A percentile compares a stretch with the other conserved stretches of the same genome.
phyloP scores from a whole-genome alignment of 352 stramenopile genomes.

The Phytophthora pseudosyringae region DNA sequence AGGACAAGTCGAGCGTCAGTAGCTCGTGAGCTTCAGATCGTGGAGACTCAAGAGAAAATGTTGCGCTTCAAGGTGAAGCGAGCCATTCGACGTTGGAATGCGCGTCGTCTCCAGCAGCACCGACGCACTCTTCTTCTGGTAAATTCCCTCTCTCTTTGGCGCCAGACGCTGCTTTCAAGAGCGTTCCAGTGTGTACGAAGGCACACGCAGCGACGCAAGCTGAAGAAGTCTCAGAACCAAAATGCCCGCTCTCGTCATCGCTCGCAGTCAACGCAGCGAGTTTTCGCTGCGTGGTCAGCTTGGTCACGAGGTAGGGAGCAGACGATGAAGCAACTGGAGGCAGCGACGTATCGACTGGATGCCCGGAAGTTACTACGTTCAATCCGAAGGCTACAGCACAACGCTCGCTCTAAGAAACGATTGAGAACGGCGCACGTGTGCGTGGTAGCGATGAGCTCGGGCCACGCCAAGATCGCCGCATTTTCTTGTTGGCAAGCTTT shows the following conservation, averaged over 20 bases:
- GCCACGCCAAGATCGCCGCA: constrained; percentile 4
- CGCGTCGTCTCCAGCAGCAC: neutral
- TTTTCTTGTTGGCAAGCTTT: constrained; percentile 29
- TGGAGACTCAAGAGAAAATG: constrained; percentile 6
- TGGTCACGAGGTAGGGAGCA: constrained; percentile 6
- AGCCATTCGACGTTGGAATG: constrained; percentile 22
- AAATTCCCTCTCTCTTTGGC: constrained; percentile 27
- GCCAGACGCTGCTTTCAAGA: constrained; percentile 21
- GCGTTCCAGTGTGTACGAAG: constrained; percentile 20
- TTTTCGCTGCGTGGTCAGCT: constrained; percentile 15
- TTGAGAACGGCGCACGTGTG: constrained; percentile 9
- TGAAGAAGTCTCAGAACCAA: neutral
- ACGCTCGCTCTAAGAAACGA: constrained; percentile 4
- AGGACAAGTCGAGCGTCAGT: neutral
- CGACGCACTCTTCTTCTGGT: constrained; percentile 16
- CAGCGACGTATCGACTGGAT: neutral
- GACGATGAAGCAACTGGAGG: neutral
- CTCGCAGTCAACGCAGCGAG: neutral
- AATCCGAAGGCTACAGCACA: constrained; percentile 11
- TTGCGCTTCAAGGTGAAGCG: constrained; percentile 23
- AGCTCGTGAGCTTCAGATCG: neutral
- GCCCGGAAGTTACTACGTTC: constrained; percentile 2
- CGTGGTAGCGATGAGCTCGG: constrained; percentile 9
- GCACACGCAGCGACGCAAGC: constrained; percentile 14
- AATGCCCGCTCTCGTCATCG: constrained; percentile 1